Conservation (phyloP, 202 grass and related monocot genomes). For the Eragrostis tef region DNA sequence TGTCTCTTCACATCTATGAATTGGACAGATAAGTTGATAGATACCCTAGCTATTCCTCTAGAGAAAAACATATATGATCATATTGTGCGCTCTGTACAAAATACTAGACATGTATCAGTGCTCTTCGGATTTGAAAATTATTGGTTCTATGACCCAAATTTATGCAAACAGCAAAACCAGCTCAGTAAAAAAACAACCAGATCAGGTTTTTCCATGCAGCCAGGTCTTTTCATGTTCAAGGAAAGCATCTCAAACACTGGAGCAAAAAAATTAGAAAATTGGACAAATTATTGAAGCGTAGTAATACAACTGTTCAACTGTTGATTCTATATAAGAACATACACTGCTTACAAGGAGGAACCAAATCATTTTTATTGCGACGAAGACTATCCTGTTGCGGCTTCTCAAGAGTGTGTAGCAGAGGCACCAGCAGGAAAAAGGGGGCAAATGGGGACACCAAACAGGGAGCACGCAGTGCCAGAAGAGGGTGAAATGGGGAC, state of each 20-base stretch:
- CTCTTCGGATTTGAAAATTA: not conserved
- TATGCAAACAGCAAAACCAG: not conserved
- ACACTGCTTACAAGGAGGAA: too few relatives aligned
- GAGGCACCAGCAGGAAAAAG: too few relatives aligned
- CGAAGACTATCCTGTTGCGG: too few relatives aligned
- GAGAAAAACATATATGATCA: not conserved
- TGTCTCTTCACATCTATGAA: not conserved
- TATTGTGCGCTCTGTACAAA: not conserved
- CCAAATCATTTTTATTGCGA: too few relatives aligned
- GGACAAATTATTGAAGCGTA: not conserved
- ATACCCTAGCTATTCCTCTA: not conserved
- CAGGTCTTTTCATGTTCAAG: not conserved
- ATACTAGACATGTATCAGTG: not conserved
- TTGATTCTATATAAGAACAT: not conserved
- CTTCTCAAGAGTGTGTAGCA: too few relatives aligned
- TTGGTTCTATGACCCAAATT: not conserved
- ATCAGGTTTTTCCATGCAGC: not conserved
- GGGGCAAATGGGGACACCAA: too few relatives aligned
- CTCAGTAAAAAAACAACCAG: not conserved
- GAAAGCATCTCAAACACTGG: not conserved
- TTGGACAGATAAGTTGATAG: constrained; percentile 8
- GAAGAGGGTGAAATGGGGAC: too few relatives aligned
- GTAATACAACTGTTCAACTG: not conserved
- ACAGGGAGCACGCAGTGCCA: too few relatives aligned
- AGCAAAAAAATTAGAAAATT: not conserved